Conservation (phyloP, 2,329 filamentous ascomycete species). For the Scytalidium lignicola region DNA sequence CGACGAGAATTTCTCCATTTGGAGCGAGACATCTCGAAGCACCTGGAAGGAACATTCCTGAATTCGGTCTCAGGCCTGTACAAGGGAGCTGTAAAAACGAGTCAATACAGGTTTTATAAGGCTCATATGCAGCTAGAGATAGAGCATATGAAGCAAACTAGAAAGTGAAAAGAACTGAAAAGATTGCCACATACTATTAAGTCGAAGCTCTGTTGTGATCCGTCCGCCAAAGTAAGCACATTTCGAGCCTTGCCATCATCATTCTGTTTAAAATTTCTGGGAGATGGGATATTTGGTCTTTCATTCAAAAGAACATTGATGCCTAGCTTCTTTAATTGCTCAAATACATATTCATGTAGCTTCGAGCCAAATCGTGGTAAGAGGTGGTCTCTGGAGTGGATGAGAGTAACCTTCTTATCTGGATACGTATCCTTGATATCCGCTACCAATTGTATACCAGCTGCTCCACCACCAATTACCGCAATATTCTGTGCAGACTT, state of each 20-base stretch:
- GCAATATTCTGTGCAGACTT: constrained; percentile 22
- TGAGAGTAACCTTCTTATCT: constrained; percentile 39
- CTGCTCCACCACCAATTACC: constrained; percentile 41
- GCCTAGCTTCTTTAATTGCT: constrained; percentile 30
- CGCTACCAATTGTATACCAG: constrained; percentile 43
- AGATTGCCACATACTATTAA: constrained; percentile 30
- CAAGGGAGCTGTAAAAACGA: neutral
- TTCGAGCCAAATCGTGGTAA: constrained; percentile 36
- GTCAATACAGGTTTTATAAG: neutral
- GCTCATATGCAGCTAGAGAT: constrained; percentile 18
- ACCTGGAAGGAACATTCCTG: constrained; percentile 3
- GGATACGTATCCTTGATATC: constrained; percentile 43
- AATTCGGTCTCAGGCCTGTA: constrained; percentile 21
- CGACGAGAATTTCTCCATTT: constrained; percentile 32
- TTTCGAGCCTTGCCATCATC: constrained; percentile 2
- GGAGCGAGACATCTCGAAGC: constrained; percentile 3
- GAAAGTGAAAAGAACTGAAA: constrained; percentile 27
- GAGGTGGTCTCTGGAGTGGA: constrained; percentile 40
- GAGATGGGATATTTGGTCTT: constrained; percentile 14
- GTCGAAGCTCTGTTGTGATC: constrained; percentile 30
- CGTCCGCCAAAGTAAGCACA: constrained; percentile 27
- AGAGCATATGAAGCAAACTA: too few species aligned
- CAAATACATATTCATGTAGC: constrained; percentile 31
- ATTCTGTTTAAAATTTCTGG: constrained; percentile 7
- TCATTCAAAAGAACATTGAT: constrained; percentile 35